Base-by-base conservation (phyloP, 768 basidiomycete genomes). In the Mrakia blollopis region DNA sequence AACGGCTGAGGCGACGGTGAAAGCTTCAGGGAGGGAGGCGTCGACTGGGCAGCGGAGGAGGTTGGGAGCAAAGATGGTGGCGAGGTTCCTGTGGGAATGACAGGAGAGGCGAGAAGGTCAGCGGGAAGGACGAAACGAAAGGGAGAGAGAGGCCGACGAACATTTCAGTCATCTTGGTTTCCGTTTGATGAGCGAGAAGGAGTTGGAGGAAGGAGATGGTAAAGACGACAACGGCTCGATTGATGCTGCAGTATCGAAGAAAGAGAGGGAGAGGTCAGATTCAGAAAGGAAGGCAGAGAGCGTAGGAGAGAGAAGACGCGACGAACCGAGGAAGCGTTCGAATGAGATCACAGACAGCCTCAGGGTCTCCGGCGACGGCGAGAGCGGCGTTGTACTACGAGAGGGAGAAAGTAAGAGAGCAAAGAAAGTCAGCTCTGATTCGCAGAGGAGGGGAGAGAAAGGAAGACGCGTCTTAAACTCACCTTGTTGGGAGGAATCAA, bases 331-430 rank as follows among this genome's bases (percentile, higher is more conserved):
- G 95, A 25, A 98, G 86, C 16, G 89, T 87, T 80, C 88, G 86
- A 28, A 96, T 87, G 79, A 96, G 90, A 61, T 86, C 87, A 71
- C 94, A 87, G 81, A 91, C 91, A 8, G 89, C 88, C 16, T 87
- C 85, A 0, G 91, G 88, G 60, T 92, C 88, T 57, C 88, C 86
- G 4, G 92, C 87, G 3, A 81, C 80, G 13, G 78, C 87, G 73
- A 96, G 88, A 80, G 93, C 94, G 80, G 93, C 92, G 81, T 96
- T 93, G 86, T 96, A 98, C 86, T 93, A 47, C 10, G 47, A 50
- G 2, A 18, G 16, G 18, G 21, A 50, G 7, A 21, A 50, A 16
- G 44, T 11, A 1, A 9, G 10, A 50, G 60, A 25, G 39, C 6
- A 63, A 10, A 28, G 69, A 44, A 8, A 37, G 21, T 14, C 30